These are phyloP conservation scores for Psidium friedrichsthalianum DNA, from an alignment of 345 rosid genomes.

Conservation along the genomic window DNA sequence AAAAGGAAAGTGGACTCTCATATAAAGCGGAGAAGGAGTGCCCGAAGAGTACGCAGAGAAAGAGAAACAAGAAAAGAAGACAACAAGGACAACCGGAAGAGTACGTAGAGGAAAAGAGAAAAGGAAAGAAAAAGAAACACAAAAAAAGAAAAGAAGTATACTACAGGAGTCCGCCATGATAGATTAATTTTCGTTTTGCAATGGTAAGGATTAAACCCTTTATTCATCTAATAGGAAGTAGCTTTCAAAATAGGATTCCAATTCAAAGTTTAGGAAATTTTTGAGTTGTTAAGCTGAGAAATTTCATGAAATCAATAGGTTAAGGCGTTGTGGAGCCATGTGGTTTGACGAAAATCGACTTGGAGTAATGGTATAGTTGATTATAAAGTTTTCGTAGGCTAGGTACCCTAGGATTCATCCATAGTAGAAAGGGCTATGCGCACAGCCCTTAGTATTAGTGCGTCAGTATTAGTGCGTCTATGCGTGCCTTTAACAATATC, in stretches of 20 bases:
- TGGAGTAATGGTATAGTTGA: neutral
- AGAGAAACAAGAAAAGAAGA: too few relatives aligned
- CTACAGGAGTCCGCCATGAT: too few relatives aligned
- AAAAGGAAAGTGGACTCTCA: neutral
- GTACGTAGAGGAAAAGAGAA: neutral
- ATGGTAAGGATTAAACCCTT: too few relatives aligned
- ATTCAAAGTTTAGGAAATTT: neutral
- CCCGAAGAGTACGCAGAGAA: neutral
- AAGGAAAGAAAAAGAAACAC: too few relatives aligned
- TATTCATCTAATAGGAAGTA: neutral
- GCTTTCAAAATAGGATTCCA: neutral
- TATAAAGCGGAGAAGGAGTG: too few relatives aligned
- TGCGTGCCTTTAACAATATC: too few relatives aligned
- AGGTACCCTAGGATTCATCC: too few relatives aligned
- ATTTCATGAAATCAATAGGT: neutral
- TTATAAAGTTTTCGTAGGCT: too few relatives aligned
- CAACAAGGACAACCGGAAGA: neutral
- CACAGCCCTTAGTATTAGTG: too few relatives aligned
- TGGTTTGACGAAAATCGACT: fast-evolving
- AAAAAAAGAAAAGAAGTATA: neutral
- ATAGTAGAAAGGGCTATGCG: too few relatives aligned
- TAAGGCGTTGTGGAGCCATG: fast-evolving
- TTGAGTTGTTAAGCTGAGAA: neutral
- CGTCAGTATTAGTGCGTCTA: too few relatives aligned
- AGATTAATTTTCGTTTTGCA: neutral